A percentile compares a stretch with the other conserved stretches of the same genome.
These are phyloP conservation scores for Takashimella koratensis DNA, from an alignment of 1,284 basidiomycete species.

Conservation along the genomic window DNA sequence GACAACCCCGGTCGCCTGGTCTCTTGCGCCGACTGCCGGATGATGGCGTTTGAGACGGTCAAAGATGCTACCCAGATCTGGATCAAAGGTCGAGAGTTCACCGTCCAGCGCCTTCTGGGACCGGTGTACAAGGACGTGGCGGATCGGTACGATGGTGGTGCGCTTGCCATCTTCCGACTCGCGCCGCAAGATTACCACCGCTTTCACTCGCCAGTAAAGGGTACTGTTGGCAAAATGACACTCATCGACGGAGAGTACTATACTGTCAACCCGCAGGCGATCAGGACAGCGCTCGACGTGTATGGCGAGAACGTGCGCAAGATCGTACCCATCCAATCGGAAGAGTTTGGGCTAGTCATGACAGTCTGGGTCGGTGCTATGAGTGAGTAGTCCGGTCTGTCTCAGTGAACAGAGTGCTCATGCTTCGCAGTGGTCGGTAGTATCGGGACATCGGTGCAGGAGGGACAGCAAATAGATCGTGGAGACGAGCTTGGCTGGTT, in stretches of 20 bases:
- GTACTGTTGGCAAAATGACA: slow-evolving; percentile 72
- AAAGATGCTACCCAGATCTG: slow-evolving; percentile 81
- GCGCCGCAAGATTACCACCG: slow-evolving; percentile 96
- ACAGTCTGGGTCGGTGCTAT: slow-evolving; percentile 85
- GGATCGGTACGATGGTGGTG: slow-evolving; percentile 71
- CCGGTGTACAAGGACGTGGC: slow-evolving; percentile 66
- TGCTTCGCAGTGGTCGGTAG: slow-evolving; percentile 68
- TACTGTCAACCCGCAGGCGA: slow-evolving; percentile 67
- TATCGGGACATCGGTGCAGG: slow-evolving; percentile 77
- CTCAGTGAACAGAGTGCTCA: not conserved
- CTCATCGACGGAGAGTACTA: slow-evolving; percentile 84
- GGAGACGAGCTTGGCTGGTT: slow-evolving; percentile 93
- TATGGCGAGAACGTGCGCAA: slow-evolving; percentile 91
- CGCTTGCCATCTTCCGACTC: slow-evolving; percentile 72
- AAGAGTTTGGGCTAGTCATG: slow-evolving; percentile 82
- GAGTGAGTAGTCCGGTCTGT: slow-evolving; percentile 53
- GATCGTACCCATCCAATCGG: slow-evolving; percentile 81
- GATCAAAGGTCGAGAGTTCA: slow-evolving; percentile 97
- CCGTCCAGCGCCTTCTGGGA: slow-evolving; percentile 72
- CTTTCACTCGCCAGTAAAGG: slow-evolving; percentile 89
- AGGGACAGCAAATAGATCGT: slow-evolving; percentile 71
- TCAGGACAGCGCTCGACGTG: slow-evolving; percentile 64
- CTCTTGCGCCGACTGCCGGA: slow-evolving; percentile 85
- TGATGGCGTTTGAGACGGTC: slow-evolving; percentile 88
- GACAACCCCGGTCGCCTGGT: slow-evolving; percentile 74